These are phyloP conservation scores for Ustilago vetiveriae DNA, from an alignment of 1,284 basidiomycete species.

Conservation along the genomic window DNA sequence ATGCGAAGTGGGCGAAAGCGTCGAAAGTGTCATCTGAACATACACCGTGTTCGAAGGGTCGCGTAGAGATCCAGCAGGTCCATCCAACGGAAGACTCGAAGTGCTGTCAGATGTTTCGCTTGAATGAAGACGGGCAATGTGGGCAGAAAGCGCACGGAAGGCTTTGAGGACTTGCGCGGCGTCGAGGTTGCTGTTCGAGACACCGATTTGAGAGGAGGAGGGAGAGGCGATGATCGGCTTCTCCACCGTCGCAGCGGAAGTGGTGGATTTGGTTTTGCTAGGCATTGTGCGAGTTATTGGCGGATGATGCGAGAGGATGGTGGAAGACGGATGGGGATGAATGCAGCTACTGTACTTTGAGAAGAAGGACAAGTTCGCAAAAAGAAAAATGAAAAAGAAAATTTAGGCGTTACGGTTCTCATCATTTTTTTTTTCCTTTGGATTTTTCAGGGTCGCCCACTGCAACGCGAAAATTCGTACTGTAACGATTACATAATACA, in stretches of 20 bases:
- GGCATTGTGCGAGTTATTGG: constrained; percentile 18
- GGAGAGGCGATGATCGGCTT: constrained; percentile 28
- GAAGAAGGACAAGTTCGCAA: too few relatives aligned
- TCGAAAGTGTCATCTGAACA: constrained; percentile 58
- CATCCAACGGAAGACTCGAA: constrained; percentile 53
- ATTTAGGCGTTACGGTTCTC: too few relatives aligned
- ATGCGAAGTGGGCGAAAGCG: constrained; percentile 40
- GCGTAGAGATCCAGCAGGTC: constrained; percentile 30
- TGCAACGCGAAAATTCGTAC: too few relatives aligned
- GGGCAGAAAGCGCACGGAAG: constrained; percentile 55
- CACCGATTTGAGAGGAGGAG: constrained; percentile 18
- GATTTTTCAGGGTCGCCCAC: constrained; percentile 2
- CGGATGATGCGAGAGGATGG: background rate
- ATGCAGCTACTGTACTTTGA: too few relatives aligned
- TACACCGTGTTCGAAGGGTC: constrained; percentile 53
- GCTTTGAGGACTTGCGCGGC: constrained; percentile 56
- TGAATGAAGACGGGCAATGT: constrained; percentile 34
- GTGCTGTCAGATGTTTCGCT: too few relatives aligned
- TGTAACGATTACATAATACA: constrained; percentile 28
- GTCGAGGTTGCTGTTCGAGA: constrained; percentile 44
- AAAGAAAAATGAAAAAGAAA: too few relatives aligned
- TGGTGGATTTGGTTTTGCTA: constrained; percentile 9
- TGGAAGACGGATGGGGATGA: too few relatives aligned
- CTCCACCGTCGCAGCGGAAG: constrained; percentile 3
- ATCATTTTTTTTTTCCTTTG: background rate